Evolutionary conservation across 257 asterid species (phyloP), one percentile per base, ranked within the genome.

Genomic region (Ilex asprella): DNA sequence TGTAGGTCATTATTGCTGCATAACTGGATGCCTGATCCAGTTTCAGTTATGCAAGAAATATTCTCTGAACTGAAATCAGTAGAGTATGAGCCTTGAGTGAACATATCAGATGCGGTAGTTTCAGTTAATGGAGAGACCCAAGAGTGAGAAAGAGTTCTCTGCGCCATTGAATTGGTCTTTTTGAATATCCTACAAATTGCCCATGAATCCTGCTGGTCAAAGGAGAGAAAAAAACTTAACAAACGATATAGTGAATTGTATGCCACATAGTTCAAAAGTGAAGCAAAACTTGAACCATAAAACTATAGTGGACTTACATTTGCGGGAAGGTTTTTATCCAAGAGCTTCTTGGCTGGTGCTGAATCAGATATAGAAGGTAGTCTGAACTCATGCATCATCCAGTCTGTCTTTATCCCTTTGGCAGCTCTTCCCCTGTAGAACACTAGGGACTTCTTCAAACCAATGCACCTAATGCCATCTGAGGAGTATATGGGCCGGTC

Each of bases 331-430:
- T 29, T 71, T 70, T 78, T 86, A 79, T 81, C 83, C 16, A 74
- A 60, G 67, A 68, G 57, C 62, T 73, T 79, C 62, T 73, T 80
- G 65, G 76, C 76, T 0, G 78, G 79, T 7, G 68, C 64, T 12
- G 69, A 70, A 5, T 76, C 82, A 2, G 80, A 31, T 58, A 68
- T 15, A 0, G 85, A 60, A 58, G 95, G 92, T 21, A 86, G 86
- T 30, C 91, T 82, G 67, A 86, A 86, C 62, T 86, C 95, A 39
- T 86, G 95, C 95, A 86, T 86, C 95, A 86, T 86, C 95, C 95
- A 86, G 54, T 86, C 95, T 7, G 95, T 86, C 67, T 86, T 86
- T 0, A 78, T 58, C 67, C 95, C 91, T 66, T 82, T 86, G 6
- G 91, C 95, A 31, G 95, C 95, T 67, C 95, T 67, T 68, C 95